Base-by-base conservation (phyloP, 108 stramenopile genomes). In the Skeletonema potamos region DNA sequence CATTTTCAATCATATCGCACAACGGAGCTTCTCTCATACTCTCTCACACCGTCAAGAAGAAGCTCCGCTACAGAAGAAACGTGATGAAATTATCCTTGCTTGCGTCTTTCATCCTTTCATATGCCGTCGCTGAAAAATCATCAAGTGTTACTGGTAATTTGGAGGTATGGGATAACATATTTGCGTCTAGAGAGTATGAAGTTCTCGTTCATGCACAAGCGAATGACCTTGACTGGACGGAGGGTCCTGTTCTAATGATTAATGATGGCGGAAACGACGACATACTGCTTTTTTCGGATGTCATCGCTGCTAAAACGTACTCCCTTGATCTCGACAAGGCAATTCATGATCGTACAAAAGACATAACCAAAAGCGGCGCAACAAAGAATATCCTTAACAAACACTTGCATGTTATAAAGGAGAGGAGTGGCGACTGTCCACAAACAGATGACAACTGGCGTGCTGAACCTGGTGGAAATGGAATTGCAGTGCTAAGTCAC, bases 381-480 rank as follows among this genome's bases (percentile, higher is more conserved):
- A 15, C 12, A 15, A 39, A 1, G 2, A 0, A 39, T 39, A 39
- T 39, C 13, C 13, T 39, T 11, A 4, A 27, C 17, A 56, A 1
- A 56, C 2, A 39, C 34, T 6, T 58, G 6, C n/a, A 58, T 58
- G 17, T 58, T 17, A 7, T 58, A 17, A 28, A 39, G 26, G 36
- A 58, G n/a, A 58, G 36, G 27, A 58, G 58, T 39, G 58, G 58
- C 20, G 58, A 39, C 27, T 6, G 7, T 37, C 58, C 58, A 17
- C 24, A 15, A n/a, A 6, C 30, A 58, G 58, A 58, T 39, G 58
- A 58, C 9, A 28, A 34, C 27, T 58, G 58, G 58, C 15, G 58
- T 33, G 58, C 58, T 0, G 58, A 58, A 39, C 58, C 58, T 29
- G 58, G 58, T 17, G 36, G 24, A 17, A 58, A 58, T 32, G 58